A percentile compares a stretch with the other conserved stretches of the same genome.
phyloP scores from a whole-genome alignment of 345 rosid species.

The Rhodomyrtus tomentosa region DNA sequence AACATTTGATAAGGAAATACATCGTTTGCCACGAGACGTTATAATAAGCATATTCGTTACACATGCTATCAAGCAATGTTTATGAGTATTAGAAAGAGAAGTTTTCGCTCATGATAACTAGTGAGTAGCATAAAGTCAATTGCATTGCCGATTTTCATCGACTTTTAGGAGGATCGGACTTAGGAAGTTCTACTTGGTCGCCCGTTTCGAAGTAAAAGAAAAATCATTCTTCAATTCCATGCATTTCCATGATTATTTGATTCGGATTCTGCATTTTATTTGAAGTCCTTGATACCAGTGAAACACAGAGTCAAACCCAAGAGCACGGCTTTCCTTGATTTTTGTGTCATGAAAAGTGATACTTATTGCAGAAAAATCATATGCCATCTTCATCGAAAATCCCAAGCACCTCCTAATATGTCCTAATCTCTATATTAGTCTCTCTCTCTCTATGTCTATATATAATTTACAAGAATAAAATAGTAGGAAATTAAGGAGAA shows the following conservation, averaged over 20 bases:
- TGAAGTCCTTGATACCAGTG: neutral
- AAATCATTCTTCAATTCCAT: neutral
- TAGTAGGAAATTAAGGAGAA: no score
- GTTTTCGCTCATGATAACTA: neutral
- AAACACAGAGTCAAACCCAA: neutral
- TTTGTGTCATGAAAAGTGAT: neutral
- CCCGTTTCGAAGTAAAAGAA: neutral
- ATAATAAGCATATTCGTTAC: neutral
- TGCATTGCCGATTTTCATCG: neutral
- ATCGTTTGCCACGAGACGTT: neutral
- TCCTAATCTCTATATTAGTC: no score
- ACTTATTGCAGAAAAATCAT: neutral
- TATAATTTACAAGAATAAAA: no score
- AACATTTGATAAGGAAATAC: neutral
- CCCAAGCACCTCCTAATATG: neutral
- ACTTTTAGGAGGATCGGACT: neutral
- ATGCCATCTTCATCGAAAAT: neutral
- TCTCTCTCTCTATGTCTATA: no score
- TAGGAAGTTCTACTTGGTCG: neutral
- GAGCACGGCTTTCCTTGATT: neutral
- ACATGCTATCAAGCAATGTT: neutral
- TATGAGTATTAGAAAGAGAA: neutral
- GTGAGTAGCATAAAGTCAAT: neutral
- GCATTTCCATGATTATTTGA: neutral
- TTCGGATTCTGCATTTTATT: neutral